Evolutionary conservation across 2,329 filamentous ascomycete genomes (phyloP).

Genomic region (Aspergillus neotritici): DNA sequence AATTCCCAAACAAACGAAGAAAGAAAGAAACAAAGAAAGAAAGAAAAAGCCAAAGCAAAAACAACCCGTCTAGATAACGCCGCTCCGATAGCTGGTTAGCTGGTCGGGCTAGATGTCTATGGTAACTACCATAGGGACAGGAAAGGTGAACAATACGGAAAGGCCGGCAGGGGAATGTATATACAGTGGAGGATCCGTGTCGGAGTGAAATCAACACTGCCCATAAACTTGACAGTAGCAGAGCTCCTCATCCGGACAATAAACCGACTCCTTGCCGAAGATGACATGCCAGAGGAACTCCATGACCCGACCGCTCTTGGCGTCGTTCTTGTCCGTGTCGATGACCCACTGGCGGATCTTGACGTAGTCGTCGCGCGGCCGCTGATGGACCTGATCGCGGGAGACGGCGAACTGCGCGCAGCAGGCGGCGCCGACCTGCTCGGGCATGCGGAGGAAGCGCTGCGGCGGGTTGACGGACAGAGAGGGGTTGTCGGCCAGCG

Average conservation of each 20-base stretch:
- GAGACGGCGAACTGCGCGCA: conserved; percentile 63
- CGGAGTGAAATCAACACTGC: conserved; percentile 19
- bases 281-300: conserved; percentile 63
- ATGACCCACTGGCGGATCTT: conserved; percentile 56
- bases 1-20: no score
- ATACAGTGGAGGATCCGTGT: no score
- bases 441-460: conserved; percentile 40
- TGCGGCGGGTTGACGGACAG: conserved; percentile 9
- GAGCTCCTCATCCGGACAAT: conserved; percentile 32
- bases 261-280: conserved; percentile 39
- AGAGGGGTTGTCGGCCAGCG: neutral
- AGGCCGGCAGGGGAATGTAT: no score
- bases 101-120: no score
- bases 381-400: conserved; percentile 45
- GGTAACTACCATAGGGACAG: no score
- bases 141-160: no score
- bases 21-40: no score
- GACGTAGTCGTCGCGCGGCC: conserved; percentile 51
- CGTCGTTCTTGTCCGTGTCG: conserved; percentile 51
- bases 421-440: conserved; percentile 52
- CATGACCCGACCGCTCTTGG: conserved; percentile 54
- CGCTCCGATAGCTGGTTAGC: no score
- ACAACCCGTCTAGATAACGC: no score
- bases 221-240: conserved; percentile 37
- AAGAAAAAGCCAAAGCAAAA: no score